Evolutionary conservation across 2,329 filamentous ascomycete genomes (phyloP).

Genomic region (Neonectria hederae): DNA sequence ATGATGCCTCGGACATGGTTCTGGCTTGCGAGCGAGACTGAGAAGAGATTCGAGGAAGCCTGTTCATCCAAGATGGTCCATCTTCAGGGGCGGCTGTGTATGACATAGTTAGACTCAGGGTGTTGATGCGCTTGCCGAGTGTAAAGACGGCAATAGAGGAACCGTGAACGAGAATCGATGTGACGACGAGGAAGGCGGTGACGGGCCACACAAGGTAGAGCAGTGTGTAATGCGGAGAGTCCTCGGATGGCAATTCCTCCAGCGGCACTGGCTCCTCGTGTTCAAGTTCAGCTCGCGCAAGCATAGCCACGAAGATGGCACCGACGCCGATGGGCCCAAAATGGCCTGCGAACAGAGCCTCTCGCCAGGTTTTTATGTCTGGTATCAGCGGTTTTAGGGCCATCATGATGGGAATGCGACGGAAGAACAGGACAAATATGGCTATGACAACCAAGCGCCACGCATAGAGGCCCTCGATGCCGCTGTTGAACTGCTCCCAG

Average conservation of each 20-base stretch:
- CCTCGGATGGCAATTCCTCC: conserved; percentile 64
- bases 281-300: conserved; percentile 92
- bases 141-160: conserved; percentile 99
- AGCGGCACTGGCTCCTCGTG: conserved; percentile 79
- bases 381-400: conserved; percentile 90
- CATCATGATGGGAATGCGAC: conserved; percentile 95
- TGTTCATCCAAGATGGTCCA: conserved; percentile 93
- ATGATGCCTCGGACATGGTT: conserved; percentile 78
- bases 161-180: conserved; percentile 94
- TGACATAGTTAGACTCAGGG: conserved; percentile 91
- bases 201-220: conserved; percentile 95
- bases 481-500: conserved; percentile 89
- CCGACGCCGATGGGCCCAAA: conserved; percentile 98
- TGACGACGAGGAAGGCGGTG: conserved; percentile 90
- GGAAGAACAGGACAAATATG: conserved; percentile 94
- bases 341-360: conserved; percentile 95
- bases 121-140: conserved; percentile 97
- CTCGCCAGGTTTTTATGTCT: conserved; percentile 97
- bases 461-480: conserved; percentile 76
- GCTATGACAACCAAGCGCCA: conserved; percentile 95
- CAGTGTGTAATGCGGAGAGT: conserved; percentile 70
- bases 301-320: conserved; percentile 92
- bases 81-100: conserved; percentile 92
- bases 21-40: conserved; percentile 83
- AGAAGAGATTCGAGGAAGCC: conserved; percentile 77